Conservation (phyloP, 495 filamentous ascomycete species). For the Corynascus novoguineensis region DNA sequence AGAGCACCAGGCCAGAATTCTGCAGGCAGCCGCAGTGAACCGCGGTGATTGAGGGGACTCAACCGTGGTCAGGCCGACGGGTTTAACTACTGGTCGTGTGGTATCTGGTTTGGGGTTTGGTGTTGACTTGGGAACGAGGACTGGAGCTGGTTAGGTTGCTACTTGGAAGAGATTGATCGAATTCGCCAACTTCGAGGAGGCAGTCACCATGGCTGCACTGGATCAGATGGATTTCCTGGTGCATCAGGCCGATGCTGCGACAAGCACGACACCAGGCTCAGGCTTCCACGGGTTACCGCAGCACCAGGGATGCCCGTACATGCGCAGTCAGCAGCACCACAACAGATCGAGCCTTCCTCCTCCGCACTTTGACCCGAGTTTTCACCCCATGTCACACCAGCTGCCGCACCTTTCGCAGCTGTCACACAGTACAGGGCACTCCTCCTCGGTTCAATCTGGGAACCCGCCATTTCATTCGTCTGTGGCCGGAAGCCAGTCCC, state of each 20-base stretch:
- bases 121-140: background rate
- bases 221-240: slow-evolving; percentile 24
- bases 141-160: background rate
- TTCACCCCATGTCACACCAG: slow-evolving; percentile 5
- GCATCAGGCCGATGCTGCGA: slow-evolving; percentile 14
- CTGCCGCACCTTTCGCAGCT: slow-evolving; percentile 2
- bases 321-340: slow-evolving; percentile 10
- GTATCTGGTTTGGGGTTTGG: background rate
- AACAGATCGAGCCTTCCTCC: slow-evolving; percentile 10
- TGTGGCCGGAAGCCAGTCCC: background rate
- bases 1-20: background rate
- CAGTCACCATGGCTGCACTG: slow-evolving; percentile 9
- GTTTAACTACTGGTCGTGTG: background rate
- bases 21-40: background rate
- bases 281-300: slow-evolving; percentile 7
- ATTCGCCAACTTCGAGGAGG: background rate
- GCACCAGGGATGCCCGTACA: slow-evolving; percentile 14
- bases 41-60: background rate
- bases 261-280: background rate
- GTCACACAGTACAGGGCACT: background rate
- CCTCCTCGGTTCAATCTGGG: background rate
- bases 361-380: slow-evolving; percentile 1
- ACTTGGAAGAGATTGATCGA: background rate
- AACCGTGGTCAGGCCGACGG: background rate
- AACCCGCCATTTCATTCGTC: background rate